Base-by-base conservation (phyloP, 768 basidiomycete species). In the Obba rivulosa region DNA sequence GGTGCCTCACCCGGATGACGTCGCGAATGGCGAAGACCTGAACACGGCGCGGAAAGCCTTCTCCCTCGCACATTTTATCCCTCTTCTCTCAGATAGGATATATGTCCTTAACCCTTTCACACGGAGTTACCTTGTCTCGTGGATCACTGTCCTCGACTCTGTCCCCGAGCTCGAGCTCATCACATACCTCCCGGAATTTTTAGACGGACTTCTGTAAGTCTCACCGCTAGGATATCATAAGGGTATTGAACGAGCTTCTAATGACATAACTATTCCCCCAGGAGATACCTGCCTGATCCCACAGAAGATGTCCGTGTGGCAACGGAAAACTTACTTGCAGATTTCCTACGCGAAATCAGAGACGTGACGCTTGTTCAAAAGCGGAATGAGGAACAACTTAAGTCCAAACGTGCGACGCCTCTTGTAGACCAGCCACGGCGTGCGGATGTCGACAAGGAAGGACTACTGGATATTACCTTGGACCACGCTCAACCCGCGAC, bases 101-200 rank as follows among this genome's bases (percentile, higher is more conserved):
- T 88, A 94, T 58, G 96, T 98, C 55, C 73, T 98, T 62, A 94
- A 86, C 62, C 95, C 96, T 1, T 93, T 95, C 64, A 95, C 96
- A 0, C 74, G 96, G 51, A 95, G 85, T 63, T 98, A 93, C 65
- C 78, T 99, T n/a, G 91, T 96, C 28, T 87, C 88, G 1, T 99
- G 96, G 96, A 90, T 98, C 50, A 90, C 80, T 37, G 89, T 96
- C 3, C 77, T 99, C 39, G 93, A 97, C 62, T 94, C 92, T 17
- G 90, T 98, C 3, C 96, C 96, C 10, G 96, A 99, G 61, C 73
- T 99, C 46, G 95, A 98, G 63, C 77, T 99, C 39, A 87, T 98
- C 40, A 85, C 90, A 22, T 96, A 90, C 68, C 78, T 99, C 28
- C 96, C 96, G 1, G 87, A 96, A 60, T 94, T 98, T 62, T 68